Evolutionary conservation across 164 flowering plant species (phyloP).

Genomic region (Chimonanthus praecox): DNA sequence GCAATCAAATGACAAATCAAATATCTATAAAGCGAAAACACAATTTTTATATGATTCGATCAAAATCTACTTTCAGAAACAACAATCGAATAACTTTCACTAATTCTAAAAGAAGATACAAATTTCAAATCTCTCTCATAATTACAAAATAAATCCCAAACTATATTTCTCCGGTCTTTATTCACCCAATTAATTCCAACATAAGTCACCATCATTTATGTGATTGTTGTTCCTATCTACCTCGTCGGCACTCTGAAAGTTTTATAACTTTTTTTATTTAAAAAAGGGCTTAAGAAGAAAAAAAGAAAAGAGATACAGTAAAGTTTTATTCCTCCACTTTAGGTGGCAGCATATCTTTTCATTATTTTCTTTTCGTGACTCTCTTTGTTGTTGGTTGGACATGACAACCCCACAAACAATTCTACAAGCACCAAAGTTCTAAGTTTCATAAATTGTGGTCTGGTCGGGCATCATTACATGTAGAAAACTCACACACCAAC

Average conservation of each 20-base stretch:
- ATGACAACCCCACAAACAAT: conserved; percentile 17
- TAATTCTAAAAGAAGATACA: no score
- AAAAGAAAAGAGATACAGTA: no score
- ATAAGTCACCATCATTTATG: no score
- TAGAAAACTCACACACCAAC: conserved; percentile 23
- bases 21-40: no score
- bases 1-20: no score
- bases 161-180: no score
- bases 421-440: conserved; percentile 9
- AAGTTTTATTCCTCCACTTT: conserved; percentile 22
- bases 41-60: no score
- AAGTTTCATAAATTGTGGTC: conserved; percentile 42
- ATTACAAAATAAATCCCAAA: no score
- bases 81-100: no score
- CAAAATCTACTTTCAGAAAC: no score
- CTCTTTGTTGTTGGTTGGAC: conserved; percentile 21
- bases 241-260: conserved; percentile 13
- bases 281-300: not conserved
- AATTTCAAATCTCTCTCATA: no score
- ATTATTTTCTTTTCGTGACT: conserved; percentile 18
- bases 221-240: not conserved
- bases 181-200: no score
- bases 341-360: conserved; percentile 26
- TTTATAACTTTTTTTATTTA: not conserved
- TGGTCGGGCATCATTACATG: conserved; percentile 44